Evolutionary conservation across 148 eudicot genomes (phyloP).

Genomic region (Linanthus parryae): DNA sequence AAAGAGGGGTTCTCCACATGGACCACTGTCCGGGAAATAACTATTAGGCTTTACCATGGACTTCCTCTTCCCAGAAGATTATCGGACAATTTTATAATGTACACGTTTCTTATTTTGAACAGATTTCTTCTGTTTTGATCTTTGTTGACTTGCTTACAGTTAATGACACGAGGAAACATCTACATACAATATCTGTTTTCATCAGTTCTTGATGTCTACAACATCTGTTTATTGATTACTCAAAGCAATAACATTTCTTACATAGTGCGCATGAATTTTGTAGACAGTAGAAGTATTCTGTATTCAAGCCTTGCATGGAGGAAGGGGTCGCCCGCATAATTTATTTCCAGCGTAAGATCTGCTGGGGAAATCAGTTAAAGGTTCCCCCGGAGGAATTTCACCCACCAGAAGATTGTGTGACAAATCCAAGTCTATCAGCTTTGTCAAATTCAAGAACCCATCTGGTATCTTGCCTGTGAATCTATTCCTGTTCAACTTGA

Average conservation of each 20-base stretch:
- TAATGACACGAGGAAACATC: background rate
- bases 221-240: too few relatives aligned
- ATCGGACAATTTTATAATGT: too few relatives aligned
- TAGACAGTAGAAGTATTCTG: too few relatives aligned
- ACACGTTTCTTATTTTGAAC: too few relatives aligned
- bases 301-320: slow-evolving; percentile 35
- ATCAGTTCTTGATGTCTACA: too few relatives aligned
- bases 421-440: slow-evolving; percentile 38
- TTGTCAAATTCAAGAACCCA: slow-evolving; percentile 30
- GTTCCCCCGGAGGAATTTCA: slow-evolving; percentile 41
- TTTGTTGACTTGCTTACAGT: too few relatives aligned
- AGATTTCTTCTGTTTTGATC: too few relatives aligned
- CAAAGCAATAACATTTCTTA: background rate
- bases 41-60: too few relatives aligned
- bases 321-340: slow-evolving; percentile 48
- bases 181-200: too few relatives aligned
- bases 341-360: slow-evolving; percentile 42
- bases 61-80: too few relatives aligned
- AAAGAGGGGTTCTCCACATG: background rate
- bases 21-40: too few relatives aligned
- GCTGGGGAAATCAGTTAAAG: slow-evolving; percentile 39
- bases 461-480: slow-evolving; percentile 43
- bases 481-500: slow-evolving; percentile 36
- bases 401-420: slow-evolving; percentile 46
- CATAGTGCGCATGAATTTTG: background rate